Evolutionary conservation across 2,329 filamentous ascomycete genomes (phyloP), one percentile per base, ranked within the genome.

Genomic region (Trichoderma harzianum): DNA sequence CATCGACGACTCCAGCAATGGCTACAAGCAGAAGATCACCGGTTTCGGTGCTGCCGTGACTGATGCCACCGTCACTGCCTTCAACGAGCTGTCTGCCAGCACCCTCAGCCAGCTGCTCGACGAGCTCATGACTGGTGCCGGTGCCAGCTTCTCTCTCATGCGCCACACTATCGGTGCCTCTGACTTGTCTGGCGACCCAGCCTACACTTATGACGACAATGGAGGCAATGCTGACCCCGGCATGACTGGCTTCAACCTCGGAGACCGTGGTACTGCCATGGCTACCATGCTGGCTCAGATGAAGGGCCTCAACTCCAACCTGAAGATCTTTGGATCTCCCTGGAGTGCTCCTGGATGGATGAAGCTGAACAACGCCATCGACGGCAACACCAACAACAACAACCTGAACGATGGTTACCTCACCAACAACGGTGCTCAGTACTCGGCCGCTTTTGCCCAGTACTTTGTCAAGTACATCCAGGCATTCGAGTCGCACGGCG

Each of bases 281-380:
- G 80, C 80, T 3, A 73, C 76, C 24, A 71, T 83, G 75, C 74
- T 83, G 67, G 76, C 77, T 8, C 73, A 78, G 43, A 80, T 83
- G 76, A 78, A 79, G 72, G 51, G 69, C 16, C 73, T 81, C 24
- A 78, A 82, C 53, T 75, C 81, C 8, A 74, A 75, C 18, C 68
- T 82, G 28, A 80, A 77, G 36, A 76, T 83, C 61, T 65, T 83
- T 16, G 82, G 82, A 2, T 80, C 79, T 26, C 75, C 81, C 5
- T 83, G 82, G 82, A 79, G 78, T 39, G 77, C 82, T 0, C 82
- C 82, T 4, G 81, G 78, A 0, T 83, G 82, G 82, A 83, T 83
- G 82, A 81, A 83, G 75, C 74, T 80, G 39, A 80, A 83, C 71
- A 73, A 77, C 16, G 78, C 76, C 57, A 73, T 82, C 21, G 78